Conservation (phyloP, 2,329 filamentous ascomycete species). For the Westerdykella aurantiaca region DNA sequence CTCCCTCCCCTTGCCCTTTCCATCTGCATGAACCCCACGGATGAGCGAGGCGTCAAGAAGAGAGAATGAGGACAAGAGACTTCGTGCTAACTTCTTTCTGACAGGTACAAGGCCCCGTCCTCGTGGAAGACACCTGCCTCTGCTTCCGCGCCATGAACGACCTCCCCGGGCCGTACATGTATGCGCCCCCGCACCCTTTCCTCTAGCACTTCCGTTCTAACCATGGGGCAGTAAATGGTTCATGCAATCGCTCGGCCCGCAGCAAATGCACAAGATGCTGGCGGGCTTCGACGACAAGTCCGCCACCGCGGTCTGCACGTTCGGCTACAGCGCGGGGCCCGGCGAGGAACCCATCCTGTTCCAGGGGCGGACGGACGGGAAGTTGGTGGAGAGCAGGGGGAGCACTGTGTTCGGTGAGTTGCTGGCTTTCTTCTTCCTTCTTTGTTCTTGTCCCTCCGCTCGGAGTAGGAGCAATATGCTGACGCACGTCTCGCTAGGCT, state of each 20-base stretch:
- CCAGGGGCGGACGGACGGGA: conserved; percentile 80
- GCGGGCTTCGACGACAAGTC: conserved; percentile 85
- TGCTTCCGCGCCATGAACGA: conserved; percentile 87
- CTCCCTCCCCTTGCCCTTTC: too few relatives aligned
- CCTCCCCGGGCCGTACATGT: conserved; percentile 97
- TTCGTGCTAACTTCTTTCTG: not conserved
- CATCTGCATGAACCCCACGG: not conserved
- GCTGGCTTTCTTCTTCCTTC: not conserved
- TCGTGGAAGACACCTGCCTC: conserved; percentile 93
- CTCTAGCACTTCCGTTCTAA: not conserved
- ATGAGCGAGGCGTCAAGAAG: not conserved
- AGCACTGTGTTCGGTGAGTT: conserved; percentile 72
- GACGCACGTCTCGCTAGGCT: conserved; percentile 52
- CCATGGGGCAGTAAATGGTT: conserved; percentile 77
- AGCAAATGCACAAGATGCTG: conserved; percentile 84
- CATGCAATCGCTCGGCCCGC: conserved; percentile 71
- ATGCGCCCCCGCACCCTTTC: conserved; percentile 31
- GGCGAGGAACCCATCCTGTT: conserved; percentile 81
- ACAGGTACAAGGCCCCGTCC: conserved; percentile 75
- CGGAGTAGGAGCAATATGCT: too few relatives aligned
- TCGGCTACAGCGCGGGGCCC: conserved; percentile 83
- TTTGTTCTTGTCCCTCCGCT: too few relatives aligned
- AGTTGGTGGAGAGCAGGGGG: conserved; percentile 79
- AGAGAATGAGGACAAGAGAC: conserved; percentile 1
- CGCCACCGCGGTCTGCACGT: conserved; percentile 91